phyloP scores from a whole-genome alignment of 768 basidiomycete species.

The Amanita subjunquillea region DNA sequence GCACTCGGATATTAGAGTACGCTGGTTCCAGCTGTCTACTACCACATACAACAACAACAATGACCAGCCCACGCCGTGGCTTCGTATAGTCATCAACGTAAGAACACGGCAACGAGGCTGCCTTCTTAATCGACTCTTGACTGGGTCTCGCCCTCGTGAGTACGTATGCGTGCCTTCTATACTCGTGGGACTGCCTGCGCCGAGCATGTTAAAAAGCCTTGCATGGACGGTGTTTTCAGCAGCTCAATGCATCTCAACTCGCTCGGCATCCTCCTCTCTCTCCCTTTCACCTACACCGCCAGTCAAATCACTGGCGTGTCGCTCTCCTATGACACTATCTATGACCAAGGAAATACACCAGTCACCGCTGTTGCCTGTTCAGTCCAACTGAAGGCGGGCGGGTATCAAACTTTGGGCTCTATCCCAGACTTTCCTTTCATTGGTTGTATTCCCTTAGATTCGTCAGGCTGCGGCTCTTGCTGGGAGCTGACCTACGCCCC shows the following conservation, averaged over 20 bases:
- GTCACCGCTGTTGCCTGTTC: constrained; percentile 18
- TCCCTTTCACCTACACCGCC: neutral
- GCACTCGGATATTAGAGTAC: neutral
- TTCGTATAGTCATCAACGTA: no score
- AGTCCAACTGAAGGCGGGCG: constrained; percentile 19
- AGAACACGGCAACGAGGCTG: no score
- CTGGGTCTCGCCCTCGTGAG: no score
- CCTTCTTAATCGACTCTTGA: no score
- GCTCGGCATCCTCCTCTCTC: neutral
- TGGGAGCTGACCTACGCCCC: constrained; percentile 38
- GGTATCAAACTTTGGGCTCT: constrained; percentile 30
- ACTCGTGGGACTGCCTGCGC: neutral
- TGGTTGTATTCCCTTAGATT: constrained; percentile 38
- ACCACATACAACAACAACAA: neutral
- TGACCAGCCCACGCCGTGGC: no score
- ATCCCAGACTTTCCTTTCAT: constrained; percentile 45
- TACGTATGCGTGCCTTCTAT: neutral
- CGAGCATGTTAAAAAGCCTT: neutral
- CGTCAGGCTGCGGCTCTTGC: constrained; percentile 40
- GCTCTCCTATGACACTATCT: constrained; percentile 28
- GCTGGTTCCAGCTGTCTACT: neutral
- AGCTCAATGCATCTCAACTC: neutral
- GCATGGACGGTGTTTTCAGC: neutral
- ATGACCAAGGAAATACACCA: constrained; percentile 24
- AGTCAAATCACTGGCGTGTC: constrained; percentile 9